phyloP scores from a whole-genome alignment of 495 filamentous ascomycete species.

The Glutinoglossum americanum region DNA sequence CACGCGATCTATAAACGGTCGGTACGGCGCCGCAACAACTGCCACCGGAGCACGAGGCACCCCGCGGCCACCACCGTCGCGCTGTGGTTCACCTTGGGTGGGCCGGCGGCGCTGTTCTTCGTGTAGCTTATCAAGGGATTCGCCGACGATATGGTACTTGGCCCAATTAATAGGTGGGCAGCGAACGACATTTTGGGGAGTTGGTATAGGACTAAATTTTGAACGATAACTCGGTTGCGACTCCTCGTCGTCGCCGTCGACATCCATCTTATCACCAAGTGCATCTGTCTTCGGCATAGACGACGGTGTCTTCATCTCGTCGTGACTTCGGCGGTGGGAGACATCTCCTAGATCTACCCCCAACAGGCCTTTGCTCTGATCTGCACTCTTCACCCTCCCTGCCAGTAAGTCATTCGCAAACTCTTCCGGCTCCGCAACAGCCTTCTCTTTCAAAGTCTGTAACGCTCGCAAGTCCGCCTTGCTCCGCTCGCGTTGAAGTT shows the following conservation, averaged over 20 bases:
- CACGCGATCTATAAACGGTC: conserved; percentile 34
- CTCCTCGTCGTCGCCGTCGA: conserved; percentile 18
- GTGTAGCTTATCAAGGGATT: conserved; percentile 63
- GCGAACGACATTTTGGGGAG: conserved; percentile 62
- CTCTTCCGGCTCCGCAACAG: conserved; percentile 41
- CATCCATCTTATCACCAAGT: conserved; percentile 14
- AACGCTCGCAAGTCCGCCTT: conserved; percentile 46
- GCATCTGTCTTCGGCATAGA: not conserved
- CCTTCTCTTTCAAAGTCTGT: conserved; percentile 37
- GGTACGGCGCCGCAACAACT: conserved; percentile 51
- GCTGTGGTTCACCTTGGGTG: conserved; percentile 29
- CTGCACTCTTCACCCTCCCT: conserved; percentile 24
- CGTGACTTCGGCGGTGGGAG: not conserved
- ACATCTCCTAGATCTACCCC: not conserved
- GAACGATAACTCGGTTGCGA: conserved; percentile 8
- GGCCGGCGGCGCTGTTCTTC: conserved; percentile 51
- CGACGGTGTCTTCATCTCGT: not conserved
- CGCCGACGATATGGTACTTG: conserved; percentile 68
- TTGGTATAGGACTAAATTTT: conserved; percentile 37
- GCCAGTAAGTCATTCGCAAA: conserved; percentile 40
- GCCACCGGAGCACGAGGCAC: conserved; percentile 27
- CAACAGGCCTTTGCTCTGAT: conserved; percentile 11
- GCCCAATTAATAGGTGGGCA: conserved; percentile 79
- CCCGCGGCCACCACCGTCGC: conserved; percentile 13
- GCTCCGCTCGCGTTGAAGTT: conserved; percentile 59